These are phyloP conservation scores for Pseudogymnoascus sp. DNA, from an alignment of 2,329 filamentous ascomycete species.

Conservation along the genomic window DNA sequence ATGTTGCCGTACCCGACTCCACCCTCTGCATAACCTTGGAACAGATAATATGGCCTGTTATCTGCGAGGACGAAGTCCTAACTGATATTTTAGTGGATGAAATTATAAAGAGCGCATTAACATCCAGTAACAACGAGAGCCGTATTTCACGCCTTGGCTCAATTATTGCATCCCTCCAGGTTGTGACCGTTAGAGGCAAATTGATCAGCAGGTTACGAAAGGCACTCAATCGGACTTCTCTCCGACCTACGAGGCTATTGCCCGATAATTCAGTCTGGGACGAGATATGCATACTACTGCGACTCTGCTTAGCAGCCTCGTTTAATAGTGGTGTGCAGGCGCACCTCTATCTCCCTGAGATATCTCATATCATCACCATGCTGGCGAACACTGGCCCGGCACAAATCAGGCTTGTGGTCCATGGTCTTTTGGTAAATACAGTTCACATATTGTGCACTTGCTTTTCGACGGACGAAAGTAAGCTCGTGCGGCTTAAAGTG, in stretches of 20 bases:
- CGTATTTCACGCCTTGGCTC: constrained; percentile 54
- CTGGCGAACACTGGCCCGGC: constrained; percentile 56
- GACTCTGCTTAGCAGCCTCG: constrained; percentile 59
- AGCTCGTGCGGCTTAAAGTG: constrained; percentile 36
- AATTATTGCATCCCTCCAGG: constrained; percentile 56
- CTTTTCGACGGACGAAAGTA: constrained; percentile 54
- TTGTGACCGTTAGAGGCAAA: constrained; percentile 58
- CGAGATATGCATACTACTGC: constrained; percentile 61
- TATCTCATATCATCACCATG: constrained; percentile 67
- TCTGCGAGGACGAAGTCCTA: constrained; percentile 57
- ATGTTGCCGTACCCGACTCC: constrained; percentile 55
- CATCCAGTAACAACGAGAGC: constrained; percentile 44
- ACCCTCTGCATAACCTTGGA: constrained; percentile 54
- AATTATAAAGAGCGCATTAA: constrained; percentile 55
- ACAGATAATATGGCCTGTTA: constrained; percentile 58
- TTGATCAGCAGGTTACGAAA: constrained; percentile 59
- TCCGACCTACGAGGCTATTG: constrained; percentile 57
- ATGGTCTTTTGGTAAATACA: constrained; percentile 58
- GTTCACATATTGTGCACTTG: constrained; percentile 62
- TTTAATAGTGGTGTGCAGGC: constrained; percentile 62
- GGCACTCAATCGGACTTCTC: constrained; percentile 58
- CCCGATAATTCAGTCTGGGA: constrained; percentile 62
- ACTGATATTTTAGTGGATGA: constrained; percentile 63
- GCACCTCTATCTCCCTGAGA: constrained; percentile 60
- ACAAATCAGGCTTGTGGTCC: constrained; percentile 51